Conservation (phyloP, 1,139 yeast species). For the Yamadazyma sp. region DNA sequence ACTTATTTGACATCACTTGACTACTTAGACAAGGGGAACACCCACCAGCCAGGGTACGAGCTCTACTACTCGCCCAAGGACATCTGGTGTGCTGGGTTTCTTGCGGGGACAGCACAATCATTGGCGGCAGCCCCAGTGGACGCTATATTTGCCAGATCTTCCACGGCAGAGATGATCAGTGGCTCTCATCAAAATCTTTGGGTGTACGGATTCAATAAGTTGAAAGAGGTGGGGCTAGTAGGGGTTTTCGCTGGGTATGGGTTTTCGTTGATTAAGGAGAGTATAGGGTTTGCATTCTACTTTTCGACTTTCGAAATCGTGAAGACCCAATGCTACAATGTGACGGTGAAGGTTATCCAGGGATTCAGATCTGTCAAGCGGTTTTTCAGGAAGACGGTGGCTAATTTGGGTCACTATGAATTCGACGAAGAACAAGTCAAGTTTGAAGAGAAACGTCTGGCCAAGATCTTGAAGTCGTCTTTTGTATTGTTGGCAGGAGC, state of each 20-base stretch:
- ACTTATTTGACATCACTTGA: constrained; percentile 64
- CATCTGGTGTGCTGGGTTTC: constrained; percentile 76
- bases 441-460: constrained; percentile 42
- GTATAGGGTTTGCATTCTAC: constrained; percentile 83
- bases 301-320: constrained; percentile 84
- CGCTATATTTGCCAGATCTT: constrained; percentile 82
- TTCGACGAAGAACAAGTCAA: constrained; percentile 29
- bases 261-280: constrained; percentile 74
- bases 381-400: constrained; percentile 21
- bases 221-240: constrained; percentile 70
- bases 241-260: constrained; percentile 92
- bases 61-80: constrained; percentile 41
- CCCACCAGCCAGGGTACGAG: constrained; percentile 8
- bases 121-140: constrained; percentile 94
- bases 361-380: constrained; percentile 32
- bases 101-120: constrained; percentile 86
- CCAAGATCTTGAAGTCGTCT: constrained; percentile 59
- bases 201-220: constrained; percentile 69
- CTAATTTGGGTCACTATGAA: constrained; percentile 23
- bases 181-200: constrained; percentile 74
- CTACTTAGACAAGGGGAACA: constrained; percentile 18
- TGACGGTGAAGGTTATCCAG: constrained; percentile 60
- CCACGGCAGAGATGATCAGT: constrained; percentile 68
- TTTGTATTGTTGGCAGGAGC: constrained; percentile 88
- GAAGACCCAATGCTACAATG: constrained; percentile 62